These are phyloP conservation scores for Marasmius oreades DNA, from an alignment of 1,284 basidiomycete genomes.

Conservation along the genomic window DNA sequence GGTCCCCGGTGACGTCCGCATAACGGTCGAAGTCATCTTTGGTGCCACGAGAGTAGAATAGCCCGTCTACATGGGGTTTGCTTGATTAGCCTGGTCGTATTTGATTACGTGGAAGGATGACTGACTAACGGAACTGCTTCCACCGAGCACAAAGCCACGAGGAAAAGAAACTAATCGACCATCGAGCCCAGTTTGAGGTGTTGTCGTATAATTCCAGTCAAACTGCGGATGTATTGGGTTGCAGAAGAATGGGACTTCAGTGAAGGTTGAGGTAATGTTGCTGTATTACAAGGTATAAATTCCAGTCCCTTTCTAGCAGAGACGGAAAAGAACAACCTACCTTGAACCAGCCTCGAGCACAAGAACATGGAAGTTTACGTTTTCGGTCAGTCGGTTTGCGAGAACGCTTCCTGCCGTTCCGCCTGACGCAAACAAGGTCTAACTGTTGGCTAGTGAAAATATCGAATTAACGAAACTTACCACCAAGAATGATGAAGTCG, in stretches of 20 bases:
- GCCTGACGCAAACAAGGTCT: conserved; percentile 8
- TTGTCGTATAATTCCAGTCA: conserved; percentile 34
- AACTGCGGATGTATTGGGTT: conserved; percentile 17
- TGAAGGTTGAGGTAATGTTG: conserved; percentile 18
- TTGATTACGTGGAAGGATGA: background rate
- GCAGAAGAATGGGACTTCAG: conserved; percentile 23
- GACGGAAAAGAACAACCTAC: conserved; percentile 12
- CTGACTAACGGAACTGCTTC: conserved; percentile 30
- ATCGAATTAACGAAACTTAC: conserved; percentile 5
- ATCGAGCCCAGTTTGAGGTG: conserved; percentile 24
- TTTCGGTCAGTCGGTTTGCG: conserved; percentile 39
- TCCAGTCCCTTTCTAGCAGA: background rate
- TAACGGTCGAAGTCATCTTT: conserved; percentile 19
- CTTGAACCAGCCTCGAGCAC: conserved; percentile 34
- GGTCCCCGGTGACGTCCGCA: conserved; percentile 19
- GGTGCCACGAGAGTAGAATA: conserved; percentile 22
- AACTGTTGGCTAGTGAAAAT: background rate
- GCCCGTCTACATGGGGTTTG: conserved; percentile 8
- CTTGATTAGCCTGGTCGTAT: background rate
- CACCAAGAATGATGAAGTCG: conserved; percentile 23
- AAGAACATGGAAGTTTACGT: conserved; percentile 30
- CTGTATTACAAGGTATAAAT: conserved; percentile 12
- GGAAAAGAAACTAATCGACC: conserved; percentile 23
- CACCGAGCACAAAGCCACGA: conserved; percentile 30
- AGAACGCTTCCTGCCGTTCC: conserved; percentile 25